phyloP scores from a whole-genome alignment of 495 filamentous ascomycete genomes.

The Annulohypoxylon moriforme region DNA sequence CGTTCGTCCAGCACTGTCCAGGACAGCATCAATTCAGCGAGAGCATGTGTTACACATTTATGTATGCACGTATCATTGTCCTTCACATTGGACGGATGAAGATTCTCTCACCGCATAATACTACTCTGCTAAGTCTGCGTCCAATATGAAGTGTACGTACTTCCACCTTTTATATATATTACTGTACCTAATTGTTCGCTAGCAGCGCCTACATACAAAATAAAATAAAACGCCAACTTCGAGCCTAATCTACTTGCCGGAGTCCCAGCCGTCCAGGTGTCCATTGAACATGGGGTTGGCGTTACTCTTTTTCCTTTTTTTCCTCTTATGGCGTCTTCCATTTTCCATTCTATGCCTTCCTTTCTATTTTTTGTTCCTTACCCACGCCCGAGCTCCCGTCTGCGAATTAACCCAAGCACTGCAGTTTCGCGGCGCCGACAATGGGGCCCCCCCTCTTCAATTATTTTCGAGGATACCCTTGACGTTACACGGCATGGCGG shows the following conservation, averaged over 20 bases:
- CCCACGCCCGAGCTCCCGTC: constrained; percentile 2
- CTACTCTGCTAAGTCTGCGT: constrained; percentile 19
- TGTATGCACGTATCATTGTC: constrained; percentile 27
- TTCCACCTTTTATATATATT: constrained; percentile 16
- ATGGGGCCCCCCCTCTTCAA: constrained; percentile 8
- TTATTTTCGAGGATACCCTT: constrained; percentile 38
- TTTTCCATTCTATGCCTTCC: constrained; percentile 25
- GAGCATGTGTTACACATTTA: constrained; percentile 15
- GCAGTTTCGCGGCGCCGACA: constrained; percentile 17
- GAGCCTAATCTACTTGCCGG: constrained; percentile 30
- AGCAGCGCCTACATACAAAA: constrained; percentile 42
- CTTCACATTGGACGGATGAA: constrained; percentile 23
- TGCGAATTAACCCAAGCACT: constrained; percentile 20
- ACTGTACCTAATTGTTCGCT: constrained; percentile 36
- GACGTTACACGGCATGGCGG: constrained; percentile 42
- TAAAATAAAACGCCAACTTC: constrained; percentile 1
- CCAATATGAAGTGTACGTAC: constrained; percentile 18
- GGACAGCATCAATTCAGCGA: constrained; percentile 10
- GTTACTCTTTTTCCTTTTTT: constrained; percentile 32
- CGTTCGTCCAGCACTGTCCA: neutral
- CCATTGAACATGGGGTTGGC: constrained; percentile 23
- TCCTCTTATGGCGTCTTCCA: constrained; percentile 16
- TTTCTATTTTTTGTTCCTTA: neutral
- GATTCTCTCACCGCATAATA: constrained; percentile 41
- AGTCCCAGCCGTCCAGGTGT: constrained; percentile 30